phyloP scores from a whole-genome alignment of 768 basidiomycete genomes.

The Mycena capillaripes region DNA sequence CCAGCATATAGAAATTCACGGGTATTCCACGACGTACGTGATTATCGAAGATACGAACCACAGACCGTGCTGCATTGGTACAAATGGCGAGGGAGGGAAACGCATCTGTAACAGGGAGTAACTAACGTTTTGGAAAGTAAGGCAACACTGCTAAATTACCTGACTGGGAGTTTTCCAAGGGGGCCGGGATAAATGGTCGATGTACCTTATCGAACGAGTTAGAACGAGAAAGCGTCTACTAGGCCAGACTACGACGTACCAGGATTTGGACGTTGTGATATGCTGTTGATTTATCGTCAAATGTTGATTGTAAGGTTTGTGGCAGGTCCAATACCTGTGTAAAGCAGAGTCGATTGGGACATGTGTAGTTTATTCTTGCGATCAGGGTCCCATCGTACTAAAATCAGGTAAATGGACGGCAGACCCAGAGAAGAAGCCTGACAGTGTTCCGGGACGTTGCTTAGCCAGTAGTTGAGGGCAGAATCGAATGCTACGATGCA shows the following conservation, averaged over 20 bases:
- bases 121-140: neutral
- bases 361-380: conserved; percentile 35
- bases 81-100: conserved; percentile 78
- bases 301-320: neutral
- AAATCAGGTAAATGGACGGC: conserved; percentile 35
- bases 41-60: conserved; percentile 69
- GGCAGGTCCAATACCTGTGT: conserved; percentile 12
- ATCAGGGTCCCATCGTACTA: conserved; percentile 48
- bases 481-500: conserved; percentile 75
- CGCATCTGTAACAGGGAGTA: neutral
- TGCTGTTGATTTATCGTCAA: neutral
- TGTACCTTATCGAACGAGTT: conserved; percentile 47
- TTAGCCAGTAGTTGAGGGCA: conserved; percentile 73
- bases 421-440: conserved; percentile 27
- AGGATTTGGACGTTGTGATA: conserved; percentile 62
- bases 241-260: conserved; percentile 40
- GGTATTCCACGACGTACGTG: conserved; percentile 26
- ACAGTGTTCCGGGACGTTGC: conserved; percentile 65
- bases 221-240: neutral
- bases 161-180: conserved; percentile 49
- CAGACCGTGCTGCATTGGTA: conserved; percentile 77
- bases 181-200: conserved; percentile 75
- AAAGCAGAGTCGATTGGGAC: conserved; percentile 40
- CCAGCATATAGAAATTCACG: conserved; percentile 29
- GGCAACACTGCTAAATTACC: neutral